These are phyloP conservation scores for Backusella psychrophila DNA, from an alignment of 192 early-diverging fungal genomes.

Conservation along the genomic window DNA sequence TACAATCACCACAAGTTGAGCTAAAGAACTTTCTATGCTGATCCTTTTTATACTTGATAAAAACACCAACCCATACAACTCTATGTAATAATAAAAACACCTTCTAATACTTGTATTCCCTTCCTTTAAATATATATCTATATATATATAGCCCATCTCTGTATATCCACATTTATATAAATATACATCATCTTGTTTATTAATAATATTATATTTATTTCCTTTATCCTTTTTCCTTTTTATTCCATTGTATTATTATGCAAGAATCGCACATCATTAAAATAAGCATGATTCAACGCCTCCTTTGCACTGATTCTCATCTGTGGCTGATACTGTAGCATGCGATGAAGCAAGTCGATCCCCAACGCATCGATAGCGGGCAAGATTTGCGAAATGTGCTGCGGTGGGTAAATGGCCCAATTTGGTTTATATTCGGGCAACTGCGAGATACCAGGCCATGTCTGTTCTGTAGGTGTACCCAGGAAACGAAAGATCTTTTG, in stretches of 20 bases:
- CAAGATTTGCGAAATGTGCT: slow-evolving; percentile 60
- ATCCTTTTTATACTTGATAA: too few relatives aligned
- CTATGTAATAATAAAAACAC: too few relatives aligned
- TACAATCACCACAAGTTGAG: not conserved
- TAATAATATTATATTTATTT: not conserved
- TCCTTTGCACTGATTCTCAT: slow-evolving; percentile 62
- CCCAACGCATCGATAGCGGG: slow-evolving; percentile 74
- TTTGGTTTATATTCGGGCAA: slow-evolving; percentile 70
- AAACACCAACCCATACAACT: too few relatives aligned
- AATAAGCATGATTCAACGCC: slow-evolving; percentile 61
- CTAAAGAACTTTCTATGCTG: not conserved
- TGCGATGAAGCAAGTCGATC: slow-evolving; percentile 68
- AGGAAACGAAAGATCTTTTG: slow-evolving; percentile 75
- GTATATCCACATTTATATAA: too few relatives aligned
- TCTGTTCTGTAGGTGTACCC: slow-evolving; percentile 76
- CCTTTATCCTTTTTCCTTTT: not conserved
- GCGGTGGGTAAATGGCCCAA: slow-evolving; percentile 62
- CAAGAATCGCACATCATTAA: slow-evolving; percentile 42
- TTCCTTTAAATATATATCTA: too few relatives aligned
- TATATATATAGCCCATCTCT: too few relatives aligned
- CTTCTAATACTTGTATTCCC: too few relatives aligned
- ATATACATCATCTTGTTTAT: not conserved
- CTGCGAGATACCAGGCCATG: slow-evolving; percentile 74
- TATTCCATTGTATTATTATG: not conserved
- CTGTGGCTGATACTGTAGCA: slow-evolving; percentile 75